Evolutionary conservation across 768 basidiomycete genomes (phyloP).

Genomic region (Calocybe indica): DNA sequence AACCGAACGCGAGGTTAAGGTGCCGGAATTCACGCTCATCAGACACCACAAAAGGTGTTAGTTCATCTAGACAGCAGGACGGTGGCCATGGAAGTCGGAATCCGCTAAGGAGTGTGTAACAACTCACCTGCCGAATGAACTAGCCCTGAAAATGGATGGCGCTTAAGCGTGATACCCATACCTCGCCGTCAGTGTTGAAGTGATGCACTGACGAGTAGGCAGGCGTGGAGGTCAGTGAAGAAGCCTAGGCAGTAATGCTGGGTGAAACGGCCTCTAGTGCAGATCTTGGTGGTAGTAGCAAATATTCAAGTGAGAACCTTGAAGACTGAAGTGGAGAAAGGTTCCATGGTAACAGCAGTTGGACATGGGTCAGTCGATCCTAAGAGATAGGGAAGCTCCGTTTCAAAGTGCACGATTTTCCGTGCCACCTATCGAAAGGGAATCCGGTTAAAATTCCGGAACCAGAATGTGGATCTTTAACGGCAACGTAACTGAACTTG

Average conservation of each 20-base stretch:
- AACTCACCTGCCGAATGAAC: slow-evolving; percentile 89
- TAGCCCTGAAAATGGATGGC: slow-evolving; percentile 90
- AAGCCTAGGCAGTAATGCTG: slow-evolving; percentile 72
- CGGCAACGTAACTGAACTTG: slow-evolving; percentile 67
- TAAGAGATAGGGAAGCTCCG: slow-evolving; percentile 74
- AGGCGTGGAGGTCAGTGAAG: slow-evolving; percentile 73
- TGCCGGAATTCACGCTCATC: slow-evolving; percentile 80
- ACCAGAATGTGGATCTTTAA: slow-evolving; percentile 67
- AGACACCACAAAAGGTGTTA: slow-evolving; percentile 83
- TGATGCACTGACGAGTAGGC: slow-evolving; percentile 72
- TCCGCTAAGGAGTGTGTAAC: slow-evolving; percentile 84
- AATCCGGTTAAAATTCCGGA: slow-evolving; percentile 76
- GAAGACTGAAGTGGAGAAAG: slow-evolving; percentile 88
- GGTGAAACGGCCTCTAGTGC: slow-evolving; percentile 70
- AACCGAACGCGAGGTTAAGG: slow-evolving; percentile 70
- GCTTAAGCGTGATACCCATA: slow-evolving; percentile 84
- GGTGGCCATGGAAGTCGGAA: slow-evolving; percentile 85
- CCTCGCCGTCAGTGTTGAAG: slow-evolving; percentile 71
- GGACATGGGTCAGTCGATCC: slow-evolving; percentile 84
- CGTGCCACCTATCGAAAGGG: slow-evolving; percentile 68
- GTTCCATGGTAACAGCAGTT: slow-evolving; percentile 85
- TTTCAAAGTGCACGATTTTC: slow-evolving; percentile 63
- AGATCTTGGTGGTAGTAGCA: slow-evolving; percentile 89
- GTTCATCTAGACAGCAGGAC: slow-evolving; percentile 87
- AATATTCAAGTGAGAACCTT: slow-evolving; percentile 84